Base-by-base conservation (phyloP, 2,329 filamentous ascomycete species). In the Xylaria sp. region DNA sequence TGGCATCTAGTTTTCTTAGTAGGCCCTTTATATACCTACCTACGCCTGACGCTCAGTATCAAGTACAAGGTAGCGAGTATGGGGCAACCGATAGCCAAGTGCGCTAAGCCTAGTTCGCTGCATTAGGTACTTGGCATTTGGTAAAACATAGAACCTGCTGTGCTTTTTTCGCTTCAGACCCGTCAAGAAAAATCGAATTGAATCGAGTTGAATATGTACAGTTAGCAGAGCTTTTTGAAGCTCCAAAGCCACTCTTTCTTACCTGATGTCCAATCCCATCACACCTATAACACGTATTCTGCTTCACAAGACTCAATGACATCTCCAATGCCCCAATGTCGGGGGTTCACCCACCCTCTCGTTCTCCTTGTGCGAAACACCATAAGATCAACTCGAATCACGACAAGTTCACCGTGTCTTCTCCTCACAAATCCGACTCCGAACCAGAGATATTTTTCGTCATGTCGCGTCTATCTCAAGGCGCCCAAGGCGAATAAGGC, bases 281-380 rank as follows among this genome's bases (percentile, higher is more conserved):
- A 33, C n/a, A 33, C 2, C 4, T 17, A 20, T 13, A 11, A 58
- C 49, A 29, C 36, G 33, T 45, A 42, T 51, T 47, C 20, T 13
- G 36, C 29, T 38, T 53, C 38, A 17, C 42, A 45, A 62, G 13
- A 38, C 31, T 25, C 67, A 51, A 77, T 77, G 75, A 50, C 69
- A 15, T 55, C 66, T 33, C 39, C 72, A 6, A 60, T 73, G 27
- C 31, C 70, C 36, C 69, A 62, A 58, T 77, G 73, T 60, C 71
- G 73, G 63, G 73, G 74, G 2, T 78, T 76, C 66, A 69, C 72
- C 63, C 75, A 74, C 61, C 74, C 73, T 44, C 63, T 75, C 51
- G 50, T 74, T 9, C 65, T 75, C 61, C 68, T 76, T 13, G 65
- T 74, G 31, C 75, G 71, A 36, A 74, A 61, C 63, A 73, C 74